These are phyloP conservation scores for Medicago truncatula DNA, from an alignment of 306 rosid genomes.

Conservation along the genomic window DNA sequence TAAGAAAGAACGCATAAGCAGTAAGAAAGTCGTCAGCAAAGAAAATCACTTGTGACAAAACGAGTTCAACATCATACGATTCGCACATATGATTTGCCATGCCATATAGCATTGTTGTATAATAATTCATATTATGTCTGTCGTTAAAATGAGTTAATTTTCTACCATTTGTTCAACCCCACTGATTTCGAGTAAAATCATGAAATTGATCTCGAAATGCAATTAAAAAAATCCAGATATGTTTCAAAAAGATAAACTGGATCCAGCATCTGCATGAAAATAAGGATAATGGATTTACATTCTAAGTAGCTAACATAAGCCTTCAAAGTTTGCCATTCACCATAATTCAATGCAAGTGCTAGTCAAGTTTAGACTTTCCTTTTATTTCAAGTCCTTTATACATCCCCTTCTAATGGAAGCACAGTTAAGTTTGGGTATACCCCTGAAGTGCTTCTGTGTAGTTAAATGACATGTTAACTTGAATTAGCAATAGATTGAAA, in stretches of 20 bases:
- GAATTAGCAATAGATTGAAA: constrained; percentile 42
- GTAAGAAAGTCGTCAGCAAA: neutral
- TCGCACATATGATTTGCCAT: neutral
- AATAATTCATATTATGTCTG: too few relatives aligned
- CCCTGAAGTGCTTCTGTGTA: constrained; percentile 36
- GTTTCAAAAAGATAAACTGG: constrained; percentile 31
- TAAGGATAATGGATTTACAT: constrained; percentile 42
- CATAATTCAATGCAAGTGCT: constrained; percentile 32
- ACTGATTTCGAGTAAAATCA: constrained; percentile 29
- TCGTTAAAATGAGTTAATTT: neutral
- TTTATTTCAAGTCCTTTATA: constrained; percentile 36
- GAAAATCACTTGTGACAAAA: neutral
- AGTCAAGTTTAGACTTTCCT: constrained; percentile 42
- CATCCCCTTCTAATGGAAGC: constrained; percentile 36
- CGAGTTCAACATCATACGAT: too few relatives aligned
- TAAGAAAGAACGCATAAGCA: neutral
- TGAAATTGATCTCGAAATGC: constrained; percentile 22
- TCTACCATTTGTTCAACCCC: neutral
- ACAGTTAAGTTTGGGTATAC: constrained; percentile 39
- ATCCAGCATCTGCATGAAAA: constrained; percentile 40
- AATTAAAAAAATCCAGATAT: constrained; percentile 16
- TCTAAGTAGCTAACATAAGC: constrained; percentile 22
- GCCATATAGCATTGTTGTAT: neutral
- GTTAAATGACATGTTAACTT: constrained; percentile 45
- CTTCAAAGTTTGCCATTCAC: constrained; percentile 29